Evolutionary conservation across 768 basidiomycete genomes (phyloP).

Genomic region (Pilatotrama ljubarskyi): DNA sequence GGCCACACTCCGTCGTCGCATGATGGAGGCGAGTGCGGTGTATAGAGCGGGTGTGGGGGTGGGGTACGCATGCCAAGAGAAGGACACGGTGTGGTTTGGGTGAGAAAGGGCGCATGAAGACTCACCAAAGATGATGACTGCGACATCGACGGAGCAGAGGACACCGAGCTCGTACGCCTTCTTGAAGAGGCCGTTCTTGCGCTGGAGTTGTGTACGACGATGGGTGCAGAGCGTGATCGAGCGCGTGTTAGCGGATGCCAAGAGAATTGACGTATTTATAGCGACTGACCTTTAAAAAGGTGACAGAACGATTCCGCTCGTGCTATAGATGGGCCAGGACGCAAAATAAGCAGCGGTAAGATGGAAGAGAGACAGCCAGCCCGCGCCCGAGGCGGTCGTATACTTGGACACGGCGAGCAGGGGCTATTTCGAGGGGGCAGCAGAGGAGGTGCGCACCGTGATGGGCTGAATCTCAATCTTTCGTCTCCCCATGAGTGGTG

Average conservation of each 20-base stretch:
- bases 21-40: too few species aligned
- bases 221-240: constrained; percentile 18
- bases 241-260: constrained; percentile 56
- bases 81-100: neutral
- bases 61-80: constrained; percentile 1
- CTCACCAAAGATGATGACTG: constrained; percentile 83
- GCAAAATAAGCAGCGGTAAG: constrained; percentile 32
- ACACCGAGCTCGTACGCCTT: constrained; percentile 92
- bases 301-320: constrained; percentile 89
- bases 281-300: constrained; percentile 77
- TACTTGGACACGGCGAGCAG: constrained; percentile 32
- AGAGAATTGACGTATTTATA: constrained; percentile 39
- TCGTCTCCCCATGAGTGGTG: constrained; percentile 59
- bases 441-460: constrained; percentile 50
- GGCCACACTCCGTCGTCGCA: too few species aligned
- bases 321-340: constrained; percentile 58
- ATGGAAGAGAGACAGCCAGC: constrained; percentile 28
- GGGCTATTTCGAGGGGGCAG: constrained; percentile 26
- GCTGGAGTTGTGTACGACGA: constrained; percentile 43
- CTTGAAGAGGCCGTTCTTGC: constrained; percentile 90
- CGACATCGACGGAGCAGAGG: constrained; percentile 84
- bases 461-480: constrained; percentile 86
- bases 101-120: constrained; percentile 25
- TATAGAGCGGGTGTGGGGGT: neutral
- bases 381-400: constrained; percentile 20